A percentile compares a stretch with the other conserved stretches of the same genome.
Evolutionary conservation across 2,329 filamentous ascomycete species (phyloP).

Genomic region (Ophiostoma novo-ulmi): DNA sequence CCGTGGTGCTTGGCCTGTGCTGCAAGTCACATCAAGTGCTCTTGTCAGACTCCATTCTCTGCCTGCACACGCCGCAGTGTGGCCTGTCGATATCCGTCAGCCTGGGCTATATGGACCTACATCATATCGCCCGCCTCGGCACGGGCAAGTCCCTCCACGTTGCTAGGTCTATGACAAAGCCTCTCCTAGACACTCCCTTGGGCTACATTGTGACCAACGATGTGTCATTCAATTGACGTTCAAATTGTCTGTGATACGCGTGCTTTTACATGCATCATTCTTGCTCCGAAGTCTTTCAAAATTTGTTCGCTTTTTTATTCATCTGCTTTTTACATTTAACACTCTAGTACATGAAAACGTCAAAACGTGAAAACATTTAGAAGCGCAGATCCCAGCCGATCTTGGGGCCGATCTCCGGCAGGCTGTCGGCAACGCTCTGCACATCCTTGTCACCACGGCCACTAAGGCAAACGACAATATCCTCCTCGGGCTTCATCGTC

Average conservation of each 20-base stretch:
- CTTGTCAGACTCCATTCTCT: not conserved
- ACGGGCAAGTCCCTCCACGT: not conserved
- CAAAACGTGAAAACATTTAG: constrained; percentile 31
- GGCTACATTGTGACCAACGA: not conserved
- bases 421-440: constrained; percentile 91
- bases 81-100: not conserved
- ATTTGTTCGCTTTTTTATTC: not conserved
- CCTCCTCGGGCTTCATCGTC: constrained; percentile 81
- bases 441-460: constrained; percentile 97
- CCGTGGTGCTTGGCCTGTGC: not conserved
- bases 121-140: not conserved
- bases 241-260: no score
- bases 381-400: constrained; percentile 72
- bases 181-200: not conserved
- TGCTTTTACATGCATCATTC: no score
- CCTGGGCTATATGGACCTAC: not conserved
- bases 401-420: constrained; percentile 80
- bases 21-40: not conserved
- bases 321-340: not conserved
- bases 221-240: no score
- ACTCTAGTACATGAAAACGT: no score
- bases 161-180: not conserved
- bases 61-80: not conserved
- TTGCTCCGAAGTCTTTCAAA: not conserved
- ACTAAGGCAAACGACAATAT: constrained; percentile 89